Evolutionary conservation across 768 basidiomycete species (phyloP).

Genomic region (Macrolepiota albuminosa): DNA sequence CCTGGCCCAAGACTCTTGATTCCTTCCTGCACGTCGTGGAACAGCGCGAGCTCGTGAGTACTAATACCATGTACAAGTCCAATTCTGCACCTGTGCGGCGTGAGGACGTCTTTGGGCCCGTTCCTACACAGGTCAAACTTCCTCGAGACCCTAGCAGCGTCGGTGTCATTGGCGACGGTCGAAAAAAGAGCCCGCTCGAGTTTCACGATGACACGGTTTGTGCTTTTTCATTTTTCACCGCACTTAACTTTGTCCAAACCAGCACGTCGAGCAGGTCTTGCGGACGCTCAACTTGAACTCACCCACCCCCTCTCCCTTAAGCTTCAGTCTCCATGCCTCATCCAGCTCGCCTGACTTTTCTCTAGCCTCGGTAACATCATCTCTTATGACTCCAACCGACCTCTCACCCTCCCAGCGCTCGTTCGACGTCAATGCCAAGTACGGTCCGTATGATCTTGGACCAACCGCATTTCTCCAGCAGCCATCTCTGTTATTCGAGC

Average conservation of each 20-base stretch:
- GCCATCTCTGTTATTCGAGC: conserved; percentile 37
- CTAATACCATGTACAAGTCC: conserved; percentile 13
- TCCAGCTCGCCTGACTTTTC: too few species aligned
- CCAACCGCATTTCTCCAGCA: conserved; percentile 22
- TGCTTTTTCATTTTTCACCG: neutral
- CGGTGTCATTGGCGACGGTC: conserved; percentile 78
- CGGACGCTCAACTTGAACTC: too few species aligned
- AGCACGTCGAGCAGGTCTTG: too few species aligned
- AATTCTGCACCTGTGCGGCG: conserved; percentile 26
- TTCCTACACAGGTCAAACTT: conserved; percentile 19
- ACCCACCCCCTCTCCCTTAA: too few species aligned
- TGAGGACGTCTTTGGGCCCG: conserved; percentile 70
- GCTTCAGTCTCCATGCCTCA: too few species aligned
- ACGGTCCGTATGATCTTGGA: too few species aligned
- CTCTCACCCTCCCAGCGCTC: conserved; percentile 61
- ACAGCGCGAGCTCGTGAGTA: too few species aligned
- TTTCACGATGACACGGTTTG: conserved; percentile 26
- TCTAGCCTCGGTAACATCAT: too few species aligned
- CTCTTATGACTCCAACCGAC: too few species aligned
- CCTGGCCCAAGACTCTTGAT: too few species aligned
- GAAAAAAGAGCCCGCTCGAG: conserved; percentile 56
- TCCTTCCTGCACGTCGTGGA: too few species aligned
- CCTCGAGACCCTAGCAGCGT: conserved; percentile 25
- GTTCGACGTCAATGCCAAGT: conserved; percentile 52
- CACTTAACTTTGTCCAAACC: neutral